Evolutionary conservation across 139 green algal species (phyloP), one percentile per base, ranked within the genome.

Genomic region (Picochlorum sp.): DNA sequence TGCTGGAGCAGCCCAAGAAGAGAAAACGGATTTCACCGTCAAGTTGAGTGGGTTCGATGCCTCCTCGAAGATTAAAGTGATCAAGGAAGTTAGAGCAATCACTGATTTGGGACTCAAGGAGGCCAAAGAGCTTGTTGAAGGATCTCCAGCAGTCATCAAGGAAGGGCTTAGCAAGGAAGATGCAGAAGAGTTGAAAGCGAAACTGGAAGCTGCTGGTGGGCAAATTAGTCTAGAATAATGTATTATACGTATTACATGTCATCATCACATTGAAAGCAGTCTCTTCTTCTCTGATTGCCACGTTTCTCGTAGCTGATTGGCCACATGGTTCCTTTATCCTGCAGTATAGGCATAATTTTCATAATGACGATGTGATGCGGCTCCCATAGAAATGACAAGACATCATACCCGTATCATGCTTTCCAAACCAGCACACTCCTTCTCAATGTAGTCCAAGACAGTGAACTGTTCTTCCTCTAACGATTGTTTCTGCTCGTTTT

Each of bases 61-160:
- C 2, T 83, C 87, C 8, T 74, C 83, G 62, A 99, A 98, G 75
- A 96, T 99, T 69, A 98, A 97, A 80, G 81, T 99, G 26, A 99
- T 99, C 81, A 99, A 99, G 84, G 94, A 99, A 70, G 79, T 99
- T 28, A 79, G 94, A 6, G 83, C 74, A 0, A 76, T 96, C 51
- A 96, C 93, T 1, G 87, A 78, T 50, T 75, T 99, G 28, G 94
- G 94, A 15, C 70, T 99, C 15, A 99, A 99, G 78, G 94, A 99
- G 67, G 90, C 94, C 2, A 99, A 99, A 77, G 93, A 98, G 49
- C 76, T 98, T 75, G 88, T 99, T 14, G 94, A 99, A 80, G 90
- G 90, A 41, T 74, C 91, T 10, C 94, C 94, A 4, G 69, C 77
- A 2, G 76, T 96, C 1, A 67, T 99, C 16, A 98, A 97, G 80